Evolutionary conservation across 441 rosid genomes (phyloP).

Genomic region (Adansonia grandidieri): DNA sequence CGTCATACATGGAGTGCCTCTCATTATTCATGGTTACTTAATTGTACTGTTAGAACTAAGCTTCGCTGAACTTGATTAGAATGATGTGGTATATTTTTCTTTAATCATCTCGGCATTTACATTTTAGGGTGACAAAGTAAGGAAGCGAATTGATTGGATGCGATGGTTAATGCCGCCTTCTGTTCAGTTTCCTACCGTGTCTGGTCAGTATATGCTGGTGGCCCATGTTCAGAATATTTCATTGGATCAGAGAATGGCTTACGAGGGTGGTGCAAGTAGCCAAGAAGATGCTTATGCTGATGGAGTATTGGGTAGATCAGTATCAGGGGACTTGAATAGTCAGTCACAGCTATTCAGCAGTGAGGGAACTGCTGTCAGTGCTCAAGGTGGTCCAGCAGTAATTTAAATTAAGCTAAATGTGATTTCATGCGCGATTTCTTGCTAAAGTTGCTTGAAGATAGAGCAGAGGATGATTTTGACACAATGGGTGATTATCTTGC

Average conservation of each 20-base stretch:
- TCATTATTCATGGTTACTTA: neutral
- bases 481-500: constrained; percentile 27
- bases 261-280: constrained; percentile 37
- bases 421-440: constrained; percentile 24
- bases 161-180: constrained; percentile 60
- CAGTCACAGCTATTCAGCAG: constrained; percentile 34
- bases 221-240: constrained; percentile 45
- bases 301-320: constrained; percentile 35
- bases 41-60: neutral
- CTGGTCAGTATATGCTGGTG: constrained; percentile 39
- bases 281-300: constrained; percentile 36
- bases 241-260: constrained; percentile 43
- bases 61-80: neutral
- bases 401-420: constrained; percentile 31
- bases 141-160: constrained; percentile 67
- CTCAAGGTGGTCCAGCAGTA: constrained; percentile 29
- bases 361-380: constrained; percentile 28
- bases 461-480: constrained; percentile 26
- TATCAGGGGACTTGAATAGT: constrained; percentile 41
- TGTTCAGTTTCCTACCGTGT: constrained; percentile 35
- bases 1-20: neutral
- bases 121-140: constrained; percentile 67
- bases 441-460: constrained; percentile 26
- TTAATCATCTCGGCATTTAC: constrained; percentile 9
- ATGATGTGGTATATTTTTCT: neutral